phyloP scores from a whole-genome alignment of 2,329 filamentous ascomycete genomes.

The Trichoderma sp. region DNA sequence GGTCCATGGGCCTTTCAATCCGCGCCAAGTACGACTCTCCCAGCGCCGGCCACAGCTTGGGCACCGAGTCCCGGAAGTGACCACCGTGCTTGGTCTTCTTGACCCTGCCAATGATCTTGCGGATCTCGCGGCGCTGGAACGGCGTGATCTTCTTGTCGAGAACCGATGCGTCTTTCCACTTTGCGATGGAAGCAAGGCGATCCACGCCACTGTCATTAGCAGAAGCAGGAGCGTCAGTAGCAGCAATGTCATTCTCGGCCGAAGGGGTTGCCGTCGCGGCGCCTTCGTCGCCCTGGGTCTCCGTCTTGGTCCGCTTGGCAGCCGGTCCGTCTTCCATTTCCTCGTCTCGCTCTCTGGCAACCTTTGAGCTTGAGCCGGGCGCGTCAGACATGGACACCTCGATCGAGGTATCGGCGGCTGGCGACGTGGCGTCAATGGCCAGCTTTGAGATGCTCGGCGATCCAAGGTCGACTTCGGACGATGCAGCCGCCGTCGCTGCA shows the following conservation, averaged over 20 bases:
- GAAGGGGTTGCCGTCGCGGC: slow-evolving; percentile 30
- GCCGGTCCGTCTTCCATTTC: slow-evolving; percentile 67
- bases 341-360: slow-evolving; percentile 75
- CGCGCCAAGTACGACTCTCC: slow-evolving; percentile 71
- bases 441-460: slow-evolving; percentile 45
- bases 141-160: slow-evolving; percentile 57
- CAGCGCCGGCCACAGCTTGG: slow-evolving; percentile 72
- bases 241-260: slow-evolving; percentile 28
- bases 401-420: slow-evolving; percentile 36
- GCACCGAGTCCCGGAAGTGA: slow-evolving; percentile 77
- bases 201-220: slow-evolving; percentile 17
- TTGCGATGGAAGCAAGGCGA: slow-evolving; percentile 40
- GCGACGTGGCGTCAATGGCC: slow-evolving; percentile 42
- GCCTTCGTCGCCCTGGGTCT: slow-evolving; percentile 51
- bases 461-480: slow-evolving; percentile 43
- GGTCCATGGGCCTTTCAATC: slow-evolving; percentile 79
- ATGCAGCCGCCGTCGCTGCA: slow-evolving; percentile 34
- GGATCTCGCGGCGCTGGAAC: slow-evolving; percentile 63
- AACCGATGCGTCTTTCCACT: slow-evolving; percentile 48
- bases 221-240: slow-evolving; percentile 30
- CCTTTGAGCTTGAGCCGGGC: slow-evolving; percentile 61
- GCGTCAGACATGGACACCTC: slow-evolving; percentile 60
- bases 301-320: slow-evolving; percentile 80
- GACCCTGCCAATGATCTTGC: slow-evolving; percentile 69
- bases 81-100: slow-evolving; percentile 84